Base-by-base conservation (phyloP, 192 early-diverging fungal genomes). In the Allomyces javanicus region DNA sequence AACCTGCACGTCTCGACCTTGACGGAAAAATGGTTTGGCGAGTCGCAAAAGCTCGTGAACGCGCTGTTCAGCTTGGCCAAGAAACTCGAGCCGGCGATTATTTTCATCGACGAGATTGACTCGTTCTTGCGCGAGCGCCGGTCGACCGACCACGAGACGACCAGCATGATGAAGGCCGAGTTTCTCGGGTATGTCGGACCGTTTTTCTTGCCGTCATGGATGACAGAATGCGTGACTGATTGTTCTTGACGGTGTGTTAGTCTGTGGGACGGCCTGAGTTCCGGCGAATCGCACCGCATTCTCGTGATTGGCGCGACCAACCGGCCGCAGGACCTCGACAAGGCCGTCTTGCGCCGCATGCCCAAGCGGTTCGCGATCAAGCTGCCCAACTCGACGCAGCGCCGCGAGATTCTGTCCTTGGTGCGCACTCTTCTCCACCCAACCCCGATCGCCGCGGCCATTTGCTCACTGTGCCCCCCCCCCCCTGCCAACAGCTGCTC, bases 31-130 rank as follows among this genome's bases (percentile, higher is more conserved):
- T 99, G 90, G 85, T 97, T 91, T 78, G 94, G 94, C 33, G 94
- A 97, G 73, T 91, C 88, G 25, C 94, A 99, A 74, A 93, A 94
- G 67, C 80, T 99, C 23, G 87, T 91, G 14, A 79, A 89, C 11
- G 96, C 90, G 0, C 77, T 99, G 45, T 99, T 99, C 71, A 86
- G 91, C 4, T 76, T 97, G 33, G 96, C 96, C 2, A 77, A 83
- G 62, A 99, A 99, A 76, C 80, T 99, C 45, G 85, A 95, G 71
- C 96, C 96, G 0, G 77, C 85, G 25, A 99, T 99, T 66, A 87
- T 99, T 24, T 99, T 99, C 72, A 99, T 99, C 74, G 96, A 99
- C 77, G 96, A 99, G 72, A 97, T 99, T 64, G 96, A 99, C 73
- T 90, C 90, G 14, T 97, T 99, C 73, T 72, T 99, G 69, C 81